Base-by-base conservation (phyloP, 306 rosid genomes). In the Pyrus betulifolia region DNA sequence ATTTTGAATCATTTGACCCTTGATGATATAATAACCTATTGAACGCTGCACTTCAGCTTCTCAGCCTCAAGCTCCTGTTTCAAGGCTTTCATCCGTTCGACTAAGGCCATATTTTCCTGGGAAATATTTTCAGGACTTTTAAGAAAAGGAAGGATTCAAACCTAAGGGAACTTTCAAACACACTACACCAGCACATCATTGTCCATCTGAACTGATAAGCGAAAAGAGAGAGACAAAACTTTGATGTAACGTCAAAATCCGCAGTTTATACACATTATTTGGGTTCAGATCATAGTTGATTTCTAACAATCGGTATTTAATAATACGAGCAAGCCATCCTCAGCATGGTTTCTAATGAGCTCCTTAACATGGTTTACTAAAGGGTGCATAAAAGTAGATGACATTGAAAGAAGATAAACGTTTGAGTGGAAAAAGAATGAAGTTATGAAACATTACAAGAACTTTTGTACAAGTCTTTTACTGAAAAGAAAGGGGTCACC, bases 81-180 rank as follows among this genome's bases (percentile, higher is more conserved):
- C 59, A 91, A 80, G 66, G 83, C 83, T 84, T 89, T 90, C 77
- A 91, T 76, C 72, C 66, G 86, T 71, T 85, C 84, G 72, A 67
- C 72, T 12, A 87, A 87, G 13, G 76, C 71, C 23, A 70, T 72
- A 82, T 87, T 82, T 88, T 91, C 90, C 96, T 89, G 84, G 67
- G 71, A 57, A 80, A 70, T 67, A 49, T 14, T 49, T 60, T 60
- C 49, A 27, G 73, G 76, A 70, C 54, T 78, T 46, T 74, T 81
- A 35, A 80, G 81, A 72, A 70, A 68, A 75, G 74, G n/a, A 15
- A 80, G 19, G 25, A 28, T 28, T 40, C 35, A 64, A 45, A 62
- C 10, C 61, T 67, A 71, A 68, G 31, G 17, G 22, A 60, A 19
- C 63, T 22, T 64, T 65, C 2, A 58, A 38, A 52, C 25, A 52